A percentile compares a stretch with the other conserved stretches of the same genome.
phyloP scores from a whole-genome alignment of 176 grass and related monocot genomes.

The Poa pratensis region DNA sequence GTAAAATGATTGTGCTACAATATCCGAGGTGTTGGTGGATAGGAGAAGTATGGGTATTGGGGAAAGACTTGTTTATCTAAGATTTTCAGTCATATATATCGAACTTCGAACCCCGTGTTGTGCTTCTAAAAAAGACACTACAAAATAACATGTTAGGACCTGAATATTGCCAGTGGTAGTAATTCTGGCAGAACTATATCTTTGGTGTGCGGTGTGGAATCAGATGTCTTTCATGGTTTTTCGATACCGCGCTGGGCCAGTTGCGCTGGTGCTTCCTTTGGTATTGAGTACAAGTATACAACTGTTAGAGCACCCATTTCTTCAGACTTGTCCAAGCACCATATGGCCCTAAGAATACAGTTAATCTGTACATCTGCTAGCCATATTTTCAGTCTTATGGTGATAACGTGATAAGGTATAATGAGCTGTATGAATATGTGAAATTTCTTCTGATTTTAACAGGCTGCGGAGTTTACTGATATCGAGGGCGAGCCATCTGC shows the following conservation, averaged over 20 bases:
- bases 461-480: constrained; percentile 60
- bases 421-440: constrained; percentile 25
- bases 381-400: neutral
- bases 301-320: neutral
- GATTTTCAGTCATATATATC: neutral
- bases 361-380: neutral
- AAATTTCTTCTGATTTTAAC: neutral
- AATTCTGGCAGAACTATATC: neutral
- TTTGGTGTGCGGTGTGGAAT: neutral
- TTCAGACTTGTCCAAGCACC: neutral
- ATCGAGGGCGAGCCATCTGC: constrained; percentile 65
- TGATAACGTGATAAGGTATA: too few species aligned
- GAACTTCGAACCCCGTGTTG: neutral
- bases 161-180: neutral
- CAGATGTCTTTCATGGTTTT: neutral
- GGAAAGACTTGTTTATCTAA: too few species aligned
- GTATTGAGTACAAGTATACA: constrained; percentile 13
- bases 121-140: neutral
- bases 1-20: neutral
- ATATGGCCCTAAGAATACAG: neutral
- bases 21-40: neutral
- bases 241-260: neutral
- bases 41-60: neutral
- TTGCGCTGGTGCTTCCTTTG: neutral
- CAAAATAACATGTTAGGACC: neutral